Conservation (phyloP, 2,329 filamentous ascomycete species). For the Colletotrichum chlorophyti region DNA sequence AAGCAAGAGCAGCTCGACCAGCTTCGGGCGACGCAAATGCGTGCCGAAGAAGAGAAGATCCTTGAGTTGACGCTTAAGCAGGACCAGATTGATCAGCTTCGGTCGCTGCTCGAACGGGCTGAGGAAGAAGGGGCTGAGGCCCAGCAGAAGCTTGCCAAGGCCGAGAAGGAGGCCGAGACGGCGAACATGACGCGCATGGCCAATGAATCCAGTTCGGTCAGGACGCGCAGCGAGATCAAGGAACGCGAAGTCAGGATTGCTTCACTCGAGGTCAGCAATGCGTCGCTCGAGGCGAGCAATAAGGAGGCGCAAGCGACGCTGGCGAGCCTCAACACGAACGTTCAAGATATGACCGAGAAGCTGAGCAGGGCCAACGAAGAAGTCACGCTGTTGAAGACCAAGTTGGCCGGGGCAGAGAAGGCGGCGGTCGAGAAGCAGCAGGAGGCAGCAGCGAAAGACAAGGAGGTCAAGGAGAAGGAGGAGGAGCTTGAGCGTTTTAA, state of each 20-base stretch:
- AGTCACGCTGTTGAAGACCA: constrained; percentile 44
- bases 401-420: constrained; percentile 40
- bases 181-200: constrained; percentile 33
- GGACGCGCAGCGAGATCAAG: constrained; percentile 42
- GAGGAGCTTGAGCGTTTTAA: constrained; percentile 58
- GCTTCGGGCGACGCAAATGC: constrained; percentile 32
- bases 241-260: constrained; percentile 47
- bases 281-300: constrained; percentile 47
- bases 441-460: constrained; percentile 44
- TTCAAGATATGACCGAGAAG: constrained; percentile 36
- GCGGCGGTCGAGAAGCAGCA: constrained; percentile 46
- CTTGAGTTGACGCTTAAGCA: constrained; percentile 64
- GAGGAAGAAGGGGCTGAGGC: constrained; percentile 46
- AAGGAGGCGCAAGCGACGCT: constrained; percentile 44
- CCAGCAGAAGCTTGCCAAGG: constrained; percentile 56
- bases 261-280: constrained; percentile 47
- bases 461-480: constrained; percentile 54
- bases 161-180: constrained; percentile 55
- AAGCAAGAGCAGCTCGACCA: constrained; percentile 64
- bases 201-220: constrained; percentile 28
- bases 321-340: constrained; percentile 37
- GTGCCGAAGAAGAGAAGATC: constrained; percentile 56
- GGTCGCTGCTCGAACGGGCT: constrained; percentile 41
- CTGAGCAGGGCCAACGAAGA: constrained; percentile 49
- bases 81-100: constrained; percentile 54